These are phyloP conservation scores for Ogataea dorogensis DNA, from an alignment of 805 yeast genomes.

Conservation along the genomic window DNA sequence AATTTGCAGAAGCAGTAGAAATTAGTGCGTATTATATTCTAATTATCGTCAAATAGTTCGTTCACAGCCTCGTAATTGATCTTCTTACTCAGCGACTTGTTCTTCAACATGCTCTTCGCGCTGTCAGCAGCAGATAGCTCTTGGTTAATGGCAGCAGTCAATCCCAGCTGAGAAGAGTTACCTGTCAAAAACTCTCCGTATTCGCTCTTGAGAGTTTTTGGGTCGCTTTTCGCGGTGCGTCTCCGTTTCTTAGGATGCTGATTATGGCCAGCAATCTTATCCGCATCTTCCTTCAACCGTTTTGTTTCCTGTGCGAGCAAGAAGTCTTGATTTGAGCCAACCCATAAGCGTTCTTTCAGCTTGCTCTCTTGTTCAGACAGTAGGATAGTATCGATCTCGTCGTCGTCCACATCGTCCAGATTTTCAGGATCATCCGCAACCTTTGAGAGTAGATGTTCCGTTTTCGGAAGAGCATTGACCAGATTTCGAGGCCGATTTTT, in stretches of 20 bases:
- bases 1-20: background rate
- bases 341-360: conserved; percentile 84
- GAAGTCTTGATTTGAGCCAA: conserved; percentile 83
- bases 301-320: conserved; percentile 82
- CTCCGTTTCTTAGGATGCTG: conserved; percentile 47
- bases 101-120: conserved; percentile 72
- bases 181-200: conserved; percentile 26
- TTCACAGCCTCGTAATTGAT: conserved; percentile 84
- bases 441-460: conserved; percentile 49
- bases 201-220: conserved; percentile 27
- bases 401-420: conserved; percentile 80
- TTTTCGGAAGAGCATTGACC: conserved; percentile 51
- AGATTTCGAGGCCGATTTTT: conserved; percentile 55
- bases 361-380: conserved; percentile 67
- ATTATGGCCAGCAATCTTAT: conserved; percentile 76
- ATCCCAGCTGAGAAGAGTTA: conserved; percentile 26
- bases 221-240: conserved; percentile 29
- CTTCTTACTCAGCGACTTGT: conserved; percentile 79
- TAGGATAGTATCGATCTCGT: conserved; percentile 61
- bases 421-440: conserved; percentile 61
- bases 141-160: conserved; percentile 46
- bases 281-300: conserved; percentile 81
- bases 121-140: conserved; percentile 70
- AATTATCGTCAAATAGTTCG: conserved; percentile 40
- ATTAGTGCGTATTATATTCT: conserved; percentile 1